These are phyloP conservation scores for Dimocarpus longan DNA, from an alignment of 345 rosid species.

Conservation along the genomic window DNA sequence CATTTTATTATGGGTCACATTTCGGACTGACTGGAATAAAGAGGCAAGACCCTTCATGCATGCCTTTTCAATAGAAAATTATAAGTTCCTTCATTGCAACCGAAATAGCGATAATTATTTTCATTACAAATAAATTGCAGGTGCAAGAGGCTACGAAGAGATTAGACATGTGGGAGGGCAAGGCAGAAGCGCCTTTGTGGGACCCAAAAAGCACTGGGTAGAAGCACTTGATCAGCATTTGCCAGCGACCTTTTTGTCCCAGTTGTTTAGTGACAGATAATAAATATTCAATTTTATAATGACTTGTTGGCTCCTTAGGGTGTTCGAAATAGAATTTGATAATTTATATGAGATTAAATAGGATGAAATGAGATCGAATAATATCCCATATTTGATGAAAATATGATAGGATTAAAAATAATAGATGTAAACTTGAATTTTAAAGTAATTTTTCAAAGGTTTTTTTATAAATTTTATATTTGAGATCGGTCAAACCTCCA, in stretches of 20 bases:
- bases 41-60: constrained; percentile 38
- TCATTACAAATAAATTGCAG: constrained; percentile 20
- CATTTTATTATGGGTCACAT: constrained; percentile 62
- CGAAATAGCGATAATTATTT: not conserved
- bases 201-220: not conserved
- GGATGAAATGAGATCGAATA: no score
- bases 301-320: no score
- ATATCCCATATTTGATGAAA: no score
- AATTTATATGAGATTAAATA: no score
- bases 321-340: no score
- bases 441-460: no score
- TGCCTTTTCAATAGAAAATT: not conserved
- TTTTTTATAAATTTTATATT: no score
- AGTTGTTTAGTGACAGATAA: no score
- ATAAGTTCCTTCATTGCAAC: not conserved
- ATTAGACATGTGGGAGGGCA: constrained; percentile 39
- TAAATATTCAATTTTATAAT: no score
- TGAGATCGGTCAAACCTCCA: no score
- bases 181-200: constrained; percentile 19
- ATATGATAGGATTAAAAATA: no score
- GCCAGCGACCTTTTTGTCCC: not conserved
- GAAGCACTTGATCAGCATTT: not conserved
- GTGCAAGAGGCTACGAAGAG: constrained; percentile 41
- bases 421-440: no score
- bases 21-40: constrained; percentile 63